These are phyloP conservation scores for Corymbia citriodora DNA, from an alignment of 441 rosid genomes.

Conservation along the genomic window DNA sequence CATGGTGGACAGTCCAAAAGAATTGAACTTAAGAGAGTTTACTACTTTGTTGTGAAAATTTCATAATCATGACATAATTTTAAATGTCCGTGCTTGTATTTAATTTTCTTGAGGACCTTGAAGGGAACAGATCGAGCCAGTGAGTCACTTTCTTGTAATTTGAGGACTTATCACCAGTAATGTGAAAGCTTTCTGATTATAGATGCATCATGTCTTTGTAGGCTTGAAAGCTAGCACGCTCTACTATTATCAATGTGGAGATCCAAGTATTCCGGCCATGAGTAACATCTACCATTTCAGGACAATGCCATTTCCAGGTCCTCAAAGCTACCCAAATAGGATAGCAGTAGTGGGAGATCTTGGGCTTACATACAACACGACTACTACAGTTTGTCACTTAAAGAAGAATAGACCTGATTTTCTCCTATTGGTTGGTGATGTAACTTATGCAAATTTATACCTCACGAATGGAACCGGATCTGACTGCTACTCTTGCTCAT, in stretches of 20 bases:
- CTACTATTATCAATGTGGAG: slow-evolving; percentile 74
- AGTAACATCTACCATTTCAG: slow-evolving; percentile 47
- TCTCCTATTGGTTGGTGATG: slow-evolving; percentile 63
- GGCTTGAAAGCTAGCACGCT: slow-evolving; percentile 55
- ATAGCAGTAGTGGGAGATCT: slow-evolving; percentile 62
- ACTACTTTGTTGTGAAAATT: not conserved
- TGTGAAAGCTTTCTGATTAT: not conserved
- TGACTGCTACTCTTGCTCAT: slow-evolving; percentile 47
- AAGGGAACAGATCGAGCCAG: not conserved
- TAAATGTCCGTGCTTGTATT: not conserved
- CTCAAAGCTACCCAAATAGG: slow-evolving; percentile 48
- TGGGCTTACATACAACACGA: slow-evolving; percentile 73
- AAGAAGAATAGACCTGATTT: slow-evolving; percentile 63
- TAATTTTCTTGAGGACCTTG: not conserved
- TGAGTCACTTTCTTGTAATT: not conserved
- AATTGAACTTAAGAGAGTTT: not conserved
- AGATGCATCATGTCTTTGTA: slow-evolving; percentile 2
- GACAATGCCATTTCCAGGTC: slow-evolving; percentile 69
- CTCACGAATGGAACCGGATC: slow-evolving; percentile 59
- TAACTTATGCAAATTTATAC: slow-evolving; percentile 70
- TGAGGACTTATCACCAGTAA: not conserved
- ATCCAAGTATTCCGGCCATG: slow-evolving; percentile 46
- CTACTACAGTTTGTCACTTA: slow-evolving; percentile 46
- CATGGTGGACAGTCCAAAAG: not conserved
- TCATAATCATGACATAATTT: not conserved